Percentiles rank a stretch among this genome's conserved stretches.
Conservation (phyloP, 2,329 filamentous ascomycete species). For the Ophioceras dolichostomum region DNA sequence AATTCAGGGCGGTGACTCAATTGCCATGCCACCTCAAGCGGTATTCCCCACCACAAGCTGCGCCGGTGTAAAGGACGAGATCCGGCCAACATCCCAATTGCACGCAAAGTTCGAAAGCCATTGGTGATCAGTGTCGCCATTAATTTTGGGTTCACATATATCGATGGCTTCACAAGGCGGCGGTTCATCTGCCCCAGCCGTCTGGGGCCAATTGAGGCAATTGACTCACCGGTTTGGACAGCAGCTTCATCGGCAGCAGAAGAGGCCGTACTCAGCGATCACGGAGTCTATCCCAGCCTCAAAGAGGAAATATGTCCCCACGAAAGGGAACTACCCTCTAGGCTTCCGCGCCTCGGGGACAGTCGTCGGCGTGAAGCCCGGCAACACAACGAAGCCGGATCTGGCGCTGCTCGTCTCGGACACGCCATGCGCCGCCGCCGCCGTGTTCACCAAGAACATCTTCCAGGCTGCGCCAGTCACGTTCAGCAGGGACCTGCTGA, state of each 20-base stretch:
- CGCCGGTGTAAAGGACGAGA: too few relatives aligned
- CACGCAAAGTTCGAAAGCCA: too few relatives aligned
- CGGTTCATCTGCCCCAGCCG: neutral
- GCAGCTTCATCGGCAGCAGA: conserved; percentile 3
- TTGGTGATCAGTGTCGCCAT: too few relatives aligned
- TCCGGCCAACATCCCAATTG: too few relatives aligned
- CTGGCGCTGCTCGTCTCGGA: conserved; percentile 83
- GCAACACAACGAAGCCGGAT: conserved; percentile 85
- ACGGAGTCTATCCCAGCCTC: conserved; percentile 53
- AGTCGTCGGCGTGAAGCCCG: conserved; percentile 86
- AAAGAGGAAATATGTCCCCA: conserved; percentile 86
- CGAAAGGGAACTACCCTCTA: conserved; percentile 73
- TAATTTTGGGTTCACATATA: too few relatives aligned
- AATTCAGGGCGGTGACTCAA: too few relatives aligned
- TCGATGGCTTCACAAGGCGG: neutral
- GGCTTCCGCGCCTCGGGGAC: conserved; percentile 82
- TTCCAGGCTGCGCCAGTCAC: conserved; percentile 95
- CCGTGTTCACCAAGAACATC: conserved; percentile 95
- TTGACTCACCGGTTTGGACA: neutral
- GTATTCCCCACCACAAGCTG: too few relatives aligned
- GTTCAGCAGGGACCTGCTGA: conserved; percentile 63
- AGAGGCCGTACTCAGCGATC: conserved; percentile 46
- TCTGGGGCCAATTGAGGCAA: conserved; percentile 2
- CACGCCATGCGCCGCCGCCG: conserved; percentile 71
- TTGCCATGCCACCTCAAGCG: too few relatives aligned